A percentile compares a stretch with the other conserved stretches of the same genome.
Conservation (phyloP, 106 monocot genomes). For the Dioscorea dumetorum region DNA sequence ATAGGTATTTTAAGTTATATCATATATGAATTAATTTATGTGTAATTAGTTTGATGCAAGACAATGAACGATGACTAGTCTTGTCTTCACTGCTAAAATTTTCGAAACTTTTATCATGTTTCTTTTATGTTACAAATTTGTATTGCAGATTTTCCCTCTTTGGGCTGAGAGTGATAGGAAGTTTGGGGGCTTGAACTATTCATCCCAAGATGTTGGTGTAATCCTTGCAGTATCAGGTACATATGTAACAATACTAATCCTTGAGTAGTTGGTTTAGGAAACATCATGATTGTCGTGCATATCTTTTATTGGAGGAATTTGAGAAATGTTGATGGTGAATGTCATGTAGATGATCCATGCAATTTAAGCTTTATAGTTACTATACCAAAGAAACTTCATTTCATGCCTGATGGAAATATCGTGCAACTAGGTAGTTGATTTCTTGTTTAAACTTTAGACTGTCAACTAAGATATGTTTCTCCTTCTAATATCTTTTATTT, state of each 20-base stretch:
- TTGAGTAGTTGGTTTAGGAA: neutral
- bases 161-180: slow-evolving; percentile 64
- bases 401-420: no score
- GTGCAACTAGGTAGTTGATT: no score
- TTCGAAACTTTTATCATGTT: neutral
- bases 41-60: no score
- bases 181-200: slow-evolving; percentile 60
- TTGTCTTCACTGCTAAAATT: neutral
- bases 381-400: no score
- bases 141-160: slow-evolving; percentile 56
- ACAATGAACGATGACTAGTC: neutral
- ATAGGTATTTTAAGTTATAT: neutral
- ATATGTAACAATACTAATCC: neutral
- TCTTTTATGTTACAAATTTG: neutral
- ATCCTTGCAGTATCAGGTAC: slow-evolving; percentile 68
- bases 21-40: no score
- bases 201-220: slow-evolving; percentile 58
- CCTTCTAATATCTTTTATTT: no score
- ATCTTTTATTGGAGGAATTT: neutral
- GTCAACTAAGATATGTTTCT: no score
- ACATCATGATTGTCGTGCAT: neutral
- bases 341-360: no score
- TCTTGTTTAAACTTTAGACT: no score
- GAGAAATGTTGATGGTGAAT: neutral
- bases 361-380: no score